These are phyloP conservation scores for Fraxinus nigra DNA, from an alignment of 305 asterid genomes.

Conservation along the genomic window DNA sequence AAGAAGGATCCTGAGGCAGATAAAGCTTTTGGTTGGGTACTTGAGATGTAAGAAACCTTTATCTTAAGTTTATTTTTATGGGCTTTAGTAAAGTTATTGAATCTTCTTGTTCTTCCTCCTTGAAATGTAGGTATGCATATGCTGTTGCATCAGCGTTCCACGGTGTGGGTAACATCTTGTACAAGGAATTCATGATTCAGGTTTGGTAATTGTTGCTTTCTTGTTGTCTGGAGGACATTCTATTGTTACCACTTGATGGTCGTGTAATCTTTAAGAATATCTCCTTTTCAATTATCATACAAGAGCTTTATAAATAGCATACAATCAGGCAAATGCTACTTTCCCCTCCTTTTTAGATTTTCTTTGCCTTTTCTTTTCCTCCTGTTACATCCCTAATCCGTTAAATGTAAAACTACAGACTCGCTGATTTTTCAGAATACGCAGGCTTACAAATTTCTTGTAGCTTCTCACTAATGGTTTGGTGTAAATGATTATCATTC, in stretches of 20 bases:
- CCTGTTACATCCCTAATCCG: background rate
- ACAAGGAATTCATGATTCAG: conserved; percentile 97
- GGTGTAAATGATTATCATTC: conserved; percentile 20
- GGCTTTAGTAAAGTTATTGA: background rate
- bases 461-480: background rate
- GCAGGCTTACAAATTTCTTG: background rate
- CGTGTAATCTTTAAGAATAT: background rate
- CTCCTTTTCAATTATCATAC: background rate
- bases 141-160: conserved; percentile 88
- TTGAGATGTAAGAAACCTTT: conserved; percentile 69
- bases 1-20: conserved; percentile 90
- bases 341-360: background rate
- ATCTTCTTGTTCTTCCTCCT: conserved; percentile 7
- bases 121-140: conserved; percentile 74
- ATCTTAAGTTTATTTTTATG: conserved; percentile 9
- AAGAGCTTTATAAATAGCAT: background rate
- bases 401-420: background rate
- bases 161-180: conserved; percentile 62
- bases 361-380: background rate
- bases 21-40: conserved; percentile 97
- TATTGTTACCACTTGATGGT: background rate
- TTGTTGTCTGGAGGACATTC: background rate
- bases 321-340: background rate
- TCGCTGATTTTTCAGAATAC: background rate
- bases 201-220: conserved; percentile 29